Base-by-base conservation (phyloP, 31 red algal species). In the Asparagopsis taxiformis region DNA sequence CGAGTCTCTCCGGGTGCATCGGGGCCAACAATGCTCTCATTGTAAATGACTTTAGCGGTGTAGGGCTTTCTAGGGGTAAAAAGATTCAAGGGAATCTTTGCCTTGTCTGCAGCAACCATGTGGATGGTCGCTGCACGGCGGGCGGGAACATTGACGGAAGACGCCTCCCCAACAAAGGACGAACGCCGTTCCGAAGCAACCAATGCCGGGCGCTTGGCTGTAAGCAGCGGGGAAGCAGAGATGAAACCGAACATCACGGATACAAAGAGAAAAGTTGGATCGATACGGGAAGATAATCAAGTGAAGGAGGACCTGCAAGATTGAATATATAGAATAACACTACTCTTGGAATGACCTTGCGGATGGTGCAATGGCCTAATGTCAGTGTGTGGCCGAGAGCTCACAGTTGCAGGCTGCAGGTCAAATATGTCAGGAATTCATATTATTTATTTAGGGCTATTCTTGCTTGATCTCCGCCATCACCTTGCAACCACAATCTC, bases 1-100 rank as follows among this genome's bases (percentile, higher is more conserved):
- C 68, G 81, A 35, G 94, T 98, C 59, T 98, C 94, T 65, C 94
- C 94, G 0, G 94, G 94, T 21, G 94, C 94, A 39, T 85, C 77
- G 9, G 89, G 80, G 21, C 82, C 88, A 2, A 98, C 94, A 49
- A 98, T 98, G 35, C 67, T 58, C 54, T 85, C 79, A 54, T 98
- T 98, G 62, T 92, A 98, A 2, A 98, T 11, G 62, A 85, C 83
- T 44, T 70, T 89, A 6, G 81, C 94, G 20, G 59, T 48, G 69
- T 85, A 89, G 1, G 94, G 94, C 3, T 74, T 64, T 21, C 90
- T 93, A 15, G 94, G 94, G 30, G 84, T 84, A 74, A 75, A 98
- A 4, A 91, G 52, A 65, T 98, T 98, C 21, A 98, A 44, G 26
- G 94, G 94, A 25, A 98, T 62, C 58, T 93, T 82, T 44, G 51